These are phyloP conservation scores for Lizonia empirigonia DNA, from an alignment of 2,329 filamentous ascomycete species.

Conservation along the genomic window DNA sequence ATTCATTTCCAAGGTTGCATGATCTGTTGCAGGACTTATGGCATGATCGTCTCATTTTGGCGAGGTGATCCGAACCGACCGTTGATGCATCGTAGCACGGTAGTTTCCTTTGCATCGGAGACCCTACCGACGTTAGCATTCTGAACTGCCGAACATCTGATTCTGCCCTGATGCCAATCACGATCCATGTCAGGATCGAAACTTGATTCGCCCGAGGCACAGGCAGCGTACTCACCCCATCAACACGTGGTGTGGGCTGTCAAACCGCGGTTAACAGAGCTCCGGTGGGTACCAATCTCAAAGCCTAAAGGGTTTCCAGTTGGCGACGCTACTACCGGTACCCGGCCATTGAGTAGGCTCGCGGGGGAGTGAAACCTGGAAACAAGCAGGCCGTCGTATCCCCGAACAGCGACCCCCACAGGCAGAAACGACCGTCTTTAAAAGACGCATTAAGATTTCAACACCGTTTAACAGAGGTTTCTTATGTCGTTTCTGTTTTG, in stretches of 20 bases:
- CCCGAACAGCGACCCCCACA: too few species aligned
- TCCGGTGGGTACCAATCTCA: constrained; percentile 5
- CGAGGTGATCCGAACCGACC: constrained; percentile 4
- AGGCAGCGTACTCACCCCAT: neutral
- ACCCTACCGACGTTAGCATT: constrained; percentile 3
- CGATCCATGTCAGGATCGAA: neutral
- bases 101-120: neutral
- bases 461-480: too few species aligned
- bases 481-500: too few species aligned
- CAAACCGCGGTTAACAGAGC: constrained; percentile 4
- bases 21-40: constrained; percentile 12
- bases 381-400: too few species aligned
- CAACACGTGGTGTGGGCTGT: constrained; percentile 9
- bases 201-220: neutral
- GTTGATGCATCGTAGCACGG: constrained; percentile 1
- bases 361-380: too few species aligned
- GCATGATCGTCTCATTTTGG: constrained; percentile 12
- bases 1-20: constrained; percentile 11
- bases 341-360: too few species aligned
- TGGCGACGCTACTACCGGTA: constrained; percentile 5
- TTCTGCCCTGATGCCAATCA: neutral
- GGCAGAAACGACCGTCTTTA: too few species aligned
- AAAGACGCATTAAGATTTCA: too few species aligned
- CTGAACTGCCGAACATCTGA: constrained; percentile 3
- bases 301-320: constrained; percentile 6